Evolutionary conservation across 768 basidiomycete species (phyloP), one percentile per base, ranked within the genome.

Genomic region (Amanita rubescens): DNA sequence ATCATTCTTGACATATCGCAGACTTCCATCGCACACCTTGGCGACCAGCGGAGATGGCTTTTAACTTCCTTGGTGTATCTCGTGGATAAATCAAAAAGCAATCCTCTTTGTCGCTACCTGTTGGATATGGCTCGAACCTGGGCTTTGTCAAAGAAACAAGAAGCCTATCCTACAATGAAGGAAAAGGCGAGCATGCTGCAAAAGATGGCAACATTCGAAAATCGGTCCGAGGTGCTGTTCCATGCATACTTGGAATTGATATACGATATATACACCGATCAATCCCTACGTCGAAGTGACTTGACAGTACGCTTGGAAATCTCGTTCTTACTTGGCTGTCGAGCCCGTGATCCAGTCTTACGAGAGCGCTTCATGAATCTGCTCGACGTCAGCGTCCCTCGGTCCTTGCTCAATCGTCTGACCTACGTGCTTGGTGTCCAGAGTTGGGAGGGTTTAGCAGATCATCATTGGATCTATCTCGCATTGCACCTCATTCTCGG

Each of bases 381-480:
- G 39, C 74, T 98, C 57, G 94, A 98, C 61, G 75, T 82, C 61
- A 94, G 87, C 63, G 81, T 97, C 47, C 90, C 94, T 30, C 82
- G 87, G 32, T 85, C 87, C 1, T 76, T 96, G 10, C 80, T 81
- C 54, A 84, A 79, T 55, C 87, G 96, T 24, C 67, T 99, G 44
- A 85, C 87, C 37, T 97, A 94, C 66, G 83, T 98, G 58, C 74
- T 95, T 35, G 93, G 89, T 22, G 87, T 94, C 14, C 95, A 98
- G 68, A 92, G 77, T 60, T 99, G 96, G 96, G 96, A 98, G 53
- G 81, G 85, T 1, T 69, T 99, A 17, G 82, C 90, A 2, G 93
- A 95, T 56, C 82, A 89, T 51, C 92, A 96, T 61, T 99, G 96
- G 96, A 85, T 94, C 32, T 85, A 89, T 59, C 77, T 98, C 17